A percentile compares a stretch with the other conserved stretches of the same genome.
phyloP scores from a whole-genome alignment of 2,329 filamentous ascomycete species.

The Parafenestella ontariensis region DNA sequence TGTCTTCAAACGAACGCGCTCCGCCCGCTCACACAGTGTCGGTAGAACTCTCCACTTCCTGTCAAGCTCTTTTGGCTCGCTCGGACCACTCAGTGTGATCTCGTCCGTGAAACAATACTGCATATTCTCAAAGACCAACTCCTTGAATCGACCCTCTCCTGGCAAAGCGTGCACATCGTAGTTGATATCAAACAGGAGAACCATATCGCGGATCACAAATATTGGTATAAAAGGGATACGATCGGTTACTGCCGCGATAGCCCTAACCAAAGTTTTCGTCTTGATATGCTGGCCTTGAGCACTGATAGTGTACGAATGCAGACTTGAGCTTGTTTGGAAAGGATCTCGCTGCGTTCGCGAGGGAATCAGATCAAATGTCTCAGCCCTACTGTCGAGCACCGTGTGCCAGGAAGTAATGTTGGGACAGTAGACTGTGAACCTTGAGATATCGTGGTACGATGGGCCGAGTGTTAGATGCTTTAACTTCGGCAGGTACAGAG shows the following conservation, averaged over 20 bases:
- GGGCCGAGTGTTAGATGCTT: neutral
- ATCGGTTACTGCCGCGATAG: neutral
- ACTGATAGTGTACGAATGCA: neutral
- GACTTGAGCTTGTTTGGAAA: neutral
- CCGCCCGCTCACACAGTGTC: neutral
- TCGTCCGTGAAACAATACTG: slow-evolving; percentile 3
- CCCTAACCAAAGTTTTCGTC: neutral
- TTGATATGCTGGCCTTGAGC: neutral
- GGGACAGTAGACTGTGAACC: neutral
- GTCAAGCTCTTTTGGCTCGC: neutral
- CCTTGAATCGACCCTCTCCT: neutral
- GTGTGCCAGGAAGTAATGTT: neutral
- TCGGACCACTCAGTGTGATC: neutral
- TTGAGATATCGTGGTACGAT: neutral
- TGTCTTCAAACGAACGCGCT: neutral
- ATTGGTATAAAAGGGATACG: neutral
- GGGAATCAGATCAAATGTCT: neutral
- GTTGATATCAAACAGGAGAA: neutral
- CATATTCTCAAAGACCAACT: neutral
- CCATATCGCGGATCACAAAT: neutral
- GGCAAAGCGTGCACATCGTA: neutral
- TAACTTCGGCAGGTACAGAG: neutral
- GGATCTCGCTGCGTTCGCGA: neutral
- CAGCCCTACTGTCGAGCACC: neutral
- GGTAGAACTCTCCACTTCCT: neutral